Percentiles rank a stretch among this genome's conserved stretches.
Evolutionary conservation across 805 yeast species (phyloP).

Genomic region (Candida incommunis): DNA sequence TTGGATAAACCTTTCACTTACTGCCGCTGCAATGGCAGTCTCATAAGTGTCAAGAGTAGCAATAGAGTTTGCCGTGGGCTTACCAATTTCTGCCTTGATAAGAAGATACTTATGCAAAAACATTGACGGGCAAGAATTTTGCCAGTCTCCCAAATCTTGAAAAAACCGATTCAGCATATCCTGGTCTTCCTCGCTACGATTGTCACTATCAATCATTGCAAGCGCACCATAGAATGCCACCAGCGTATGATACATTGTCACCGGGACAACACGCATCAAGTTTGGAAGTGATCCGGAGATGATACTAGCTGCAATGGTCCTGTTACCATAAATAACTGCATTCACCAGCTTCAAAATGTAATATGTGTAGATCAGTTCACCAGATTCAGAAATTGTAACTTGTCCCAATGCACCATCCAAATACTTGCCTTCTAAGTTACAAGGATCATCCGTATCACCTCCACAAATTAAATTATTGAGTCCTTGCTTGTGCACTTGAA

Average conservation of each 20-base stretch:
- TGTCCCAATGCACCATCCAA: conserved; percentile 7
- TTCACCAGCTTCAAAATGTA: conserved; percentile 10
- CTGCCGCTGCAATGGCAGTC: conserved; percentile 29
- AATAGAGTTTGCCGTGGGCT: conserved; percentile 19
- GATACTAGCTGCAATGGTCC: conserved; percentile 12
- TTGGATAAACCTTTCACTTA: conserved; percentile 18
- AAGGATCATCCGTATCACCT: conserved; percentile 9
- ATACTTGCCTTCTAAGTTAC: conserved; percentile 10
- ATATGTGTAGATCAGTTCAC: conserved; percentile 12
- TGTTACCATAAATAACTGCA: conserved; percentile 13
- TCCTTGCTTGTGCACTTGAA: conserved; percentile 10
- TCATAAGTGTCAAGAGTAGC: conserved; percentile 31
- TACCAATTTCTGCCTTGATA: conserved; percentile 22
- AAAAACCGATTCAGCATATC: conserved; percentile 15
- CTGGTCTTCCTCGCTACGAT: conserved; percentile 12
- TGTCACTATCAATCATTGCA: conserved; percentile 15
- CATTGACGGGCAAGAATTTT: conserved; percentile 22
- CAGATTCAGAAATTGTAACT: conserved; percentile 6
- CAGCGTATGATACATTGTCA: conserved; percentile 13
- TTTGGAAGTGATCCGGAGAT: conserved; percentile 11
- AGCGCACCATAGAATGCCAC: conserved; percentile 15
- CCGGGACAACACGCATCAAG: conserved; percentile 10
- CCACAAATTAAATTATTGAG: conserved; percentile 11
- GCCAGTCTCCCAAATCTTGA: conserved; percentile 22
- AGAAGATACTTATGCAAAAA: conserved; percentile 27